phyloP scores from a whole-genome alignment of 768 basidiomycete genomes.

The Psilocybe tampanensis region DNA sequence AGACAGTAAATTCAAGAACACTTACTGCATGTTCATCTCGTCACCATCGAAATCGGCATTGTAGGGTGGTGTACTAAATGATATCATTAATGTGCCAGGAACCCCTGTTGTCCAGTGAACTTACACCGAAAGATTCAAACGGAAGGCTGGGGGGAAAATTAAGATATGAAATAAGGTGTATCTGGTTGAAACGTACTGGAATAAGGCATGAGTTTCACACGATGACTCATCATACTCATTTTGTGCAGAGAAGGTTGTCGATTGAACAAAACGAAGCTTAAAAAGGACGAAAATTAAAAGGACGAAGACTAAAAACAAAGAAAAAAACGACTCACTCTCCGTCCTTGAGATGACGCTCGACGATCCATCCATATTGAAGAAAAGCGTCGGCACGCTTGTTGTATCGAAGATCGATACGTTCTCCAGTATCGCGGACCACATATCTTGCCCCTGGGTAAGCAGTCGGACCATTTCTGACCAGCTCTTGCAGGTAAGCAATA shows the following conservation, averaged over 20 bases:
- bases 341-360: constrained; percentile 95
- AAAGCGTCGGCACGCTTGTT: constrained; percentile 96
- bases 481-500: constrained; percentile 89
- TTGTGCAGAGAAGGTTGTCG: constrained; percentile 98
- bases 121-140: constrained; percentile 96
- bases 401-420: constrained; percentile 95
- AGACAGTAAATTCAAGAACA: constrained; percentile 21
- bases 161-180: constrained; percentile 12
- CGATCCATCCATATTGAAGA: constrained; percentile 97
- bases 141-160: constrained; percentile 68
- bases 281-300: constrained; percentile 1
- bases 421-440: constrained; percentile 95
- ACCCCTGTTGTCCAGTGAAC: constrained; percentile 32
- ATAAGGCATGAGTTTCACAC: constrained; percentile 96
- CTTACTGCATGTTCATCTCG: constrained; percentile 99
- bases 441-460: constrained; percentile 96
- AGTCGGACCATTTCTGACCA: constrained; percentile 93
- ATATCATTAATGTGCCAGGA: constrained; percentile 28
- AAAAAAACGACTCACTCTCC: constrained; percentile 77
- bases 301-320: constrained; percentile 4
- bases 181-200: constrained; percentile 68
- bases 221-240: constrained; percentile 99
- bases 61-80: constrained; percentile 86
- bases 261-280: constrained; percentile 91
- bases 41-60: constrained; percentile 99